A percentile compares a stretch with the other conserved stretches of the same genome.
Evolutionary conservation across 2,329 filamentous ascomycete species (phyloP).

Genomic region (Dryadomyces quercus-mongolicae): DNA sequence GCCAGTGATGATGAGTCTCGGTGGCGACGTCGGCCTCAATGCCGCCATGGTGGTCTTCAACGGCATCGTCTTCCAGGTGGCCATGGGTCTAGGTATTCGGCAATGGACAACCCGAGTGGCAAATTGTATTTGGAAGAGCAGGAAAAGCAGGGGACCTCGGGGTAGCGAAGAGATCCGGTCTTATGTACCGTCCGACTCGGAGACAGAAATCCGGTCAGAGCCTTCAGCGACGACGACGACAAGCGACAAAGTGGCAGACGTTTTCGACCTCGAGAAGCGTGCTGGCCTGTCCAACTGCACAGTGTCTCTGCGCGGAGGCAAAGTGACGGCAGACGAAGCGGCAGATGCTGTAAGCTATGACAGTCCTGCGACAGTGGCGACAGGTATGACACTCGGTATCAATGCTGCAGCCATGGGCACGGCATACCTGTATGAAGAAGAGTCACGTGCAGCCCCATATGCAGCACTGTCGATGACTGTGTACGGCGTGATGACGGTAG

Average conservation of each 20-base stretch:
- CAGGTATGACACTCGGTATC: slow-evolving; percentile 41
- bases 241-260: neutral
- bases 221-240: neutral
- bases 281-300: neutral
- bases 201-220: neutral
- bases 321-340: neutral
- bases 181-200: neutral
- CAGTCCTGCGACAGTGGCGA: slow-evolving; percentile 29
- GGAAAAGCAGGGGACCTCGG: no score
- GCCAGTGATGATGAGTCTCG: slow-evolving; percentile 31
- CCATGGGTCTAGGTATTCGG: slow-evolving; percentile 18
- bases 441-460: slow-evolving; percentile 40
- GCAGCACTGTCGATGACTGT: slow-evolving; percentile 45
- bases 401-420: slow-evolving; percentile 50
- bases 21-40: slow-evolving; percentile 33
- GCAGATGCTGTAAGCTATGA: slow-evolving; percentile 6
- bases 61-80: slow-evolving; percentile 29
- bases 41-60: slow-evolving; percentile 39
- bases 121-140: neutral
- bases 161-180: neutral
- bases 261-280: slow-evolving; percentile 6
- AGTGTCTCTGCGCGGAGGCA: neutral
- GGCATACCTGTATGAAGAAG: slow-evolving; percentile 41
- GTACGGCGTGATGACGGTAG: slow-evolving; percentile 43
- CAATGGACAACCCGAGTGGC: slow-evolving; percentile 11